Evolutionary conservation across 805 yeast genomes (phyloP), one percentile per base, ranked within the genome.

Genomic region (Sugiyamaella lignohabitans): DNA sequence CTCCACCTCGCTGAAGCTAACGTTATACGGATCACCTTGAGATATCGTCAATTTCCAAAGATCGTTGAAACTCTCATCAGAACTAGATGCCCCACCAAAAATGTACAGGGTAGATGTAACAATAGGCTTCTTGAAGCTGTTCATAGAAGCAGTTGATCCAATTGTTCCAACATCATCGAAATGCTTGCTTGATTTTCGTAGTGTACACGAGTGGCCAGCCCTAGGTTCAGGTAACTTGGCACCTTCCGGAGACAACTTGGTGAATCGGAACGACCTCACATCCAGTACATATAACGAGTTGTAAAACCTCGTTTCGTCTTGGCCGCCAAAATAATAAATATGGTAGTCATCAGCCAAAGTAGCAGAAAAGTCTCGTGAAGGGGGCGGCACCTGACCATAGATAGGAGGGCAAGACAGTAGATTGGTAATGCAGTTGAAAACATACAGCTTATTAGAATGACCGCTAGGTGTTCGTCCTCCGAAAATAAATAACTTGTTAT

Each of bases 311-410:
- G 11, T 22, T 17, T 43, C 54, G 42, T 53, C 52, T 19, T 36
- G 46, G 22, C 59, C 59, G n/a, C 59, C 59, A 29, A 55, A 52
- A 24, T 46, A 51, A 40, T 53, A 55, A 24, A 55, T 55, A 32
- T 45, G 38, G 16, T 35, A 16, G 27, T 48, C 48, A 8, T 19
- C 34, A 24, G 22, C 41, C 19, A 43, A 36, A 16, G 43, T 43
- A n/a, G 56, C 48, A 14, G 51, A 32, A 49, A 48, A 24, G 23
- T 48, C 54, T 21, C 37, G 32, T 24, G 41, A 14, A 11, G 47
- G 48, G 1, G 54, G 56, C 24, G 54, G 53, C 6, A 38, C 24
- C 10, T 46, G 42, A 21, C 52, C 55, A 11, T 30, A 8, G 14
- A 50, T 4, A 11, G n/a, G 14, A 2, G 57, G 53, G 14, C 34